phyloP scores from a whole-genome alignment of 2,329 filamentous ascomycete genomes.

The Phyllosticta citrichinensis region DNA sequence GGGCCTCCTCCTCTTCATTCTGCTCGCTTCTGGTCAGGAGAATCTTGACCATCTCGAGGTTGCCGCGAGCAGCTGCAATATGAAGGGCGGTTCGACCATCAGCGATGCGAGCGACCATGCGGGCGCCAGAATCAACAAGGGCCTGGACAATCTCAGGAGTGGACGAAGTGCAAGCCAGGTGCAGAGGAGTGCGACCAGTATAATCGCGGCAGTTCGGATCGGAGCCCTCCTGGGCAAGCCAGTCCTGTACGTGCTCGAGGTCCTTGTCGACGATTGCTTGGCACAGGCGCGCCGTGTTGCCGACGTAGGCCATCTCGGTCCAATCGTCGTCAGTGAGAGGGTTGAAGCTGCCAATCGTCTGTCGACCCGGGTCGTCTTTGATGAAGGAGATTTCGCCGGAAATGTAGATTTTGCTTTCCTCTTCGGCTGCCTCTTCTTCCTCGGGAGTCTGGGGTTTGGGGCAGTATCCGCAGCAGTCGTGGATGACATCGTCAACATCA shows the following conservation, averaged over 20 bases:
- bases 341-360: constrained; percentile 64
- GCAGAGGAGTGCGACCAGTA: constrained; percentile 68
- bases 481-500: constrained; percentile 59
- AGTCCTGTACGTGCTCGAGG: constrained; percentile 58
- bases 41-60: constrained; percentile 57
- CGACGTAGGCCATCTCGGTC: constrained; percentile 86
- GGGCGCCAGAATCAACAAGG: constrained; percentile 61
- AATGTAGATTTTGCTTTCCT: constrained; percentile 67
- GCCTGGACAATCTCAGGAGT: constrained; percentile 59
- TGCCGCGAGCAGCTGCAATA: constrained; percentile 62
- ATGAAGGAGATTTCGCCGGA: constrained; percentile 65
- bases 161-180: constrained; percentile 61
- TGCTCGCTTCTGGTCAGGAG: constrained; percentile 63
- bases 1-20: constrained; percentile 60
- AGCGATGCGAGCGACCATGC: constrained; percentile 62
- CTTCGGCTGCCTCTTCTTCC: constrained; percentile 59
- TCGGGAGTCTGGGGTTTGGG: constrained; percentile 59
- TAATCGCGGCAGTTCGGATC: constrained; percentile 68
- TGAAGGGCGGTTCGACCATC: constrained; percentile 79
- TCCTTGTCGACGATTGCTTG: constrained; percentile 72
- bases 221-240: constrained; percentile 55
- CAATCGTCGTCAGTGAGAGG: constrained; percentile 74
- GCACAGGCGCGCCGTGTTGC: constrained; percentile 66
- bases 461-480: constrained; percentile 75
- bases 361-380: constrained; percentile 71